phyloP scores from a whole-genome alignment of 1,139 yeast genomes.

The Taiozyma sp. region DNA sequence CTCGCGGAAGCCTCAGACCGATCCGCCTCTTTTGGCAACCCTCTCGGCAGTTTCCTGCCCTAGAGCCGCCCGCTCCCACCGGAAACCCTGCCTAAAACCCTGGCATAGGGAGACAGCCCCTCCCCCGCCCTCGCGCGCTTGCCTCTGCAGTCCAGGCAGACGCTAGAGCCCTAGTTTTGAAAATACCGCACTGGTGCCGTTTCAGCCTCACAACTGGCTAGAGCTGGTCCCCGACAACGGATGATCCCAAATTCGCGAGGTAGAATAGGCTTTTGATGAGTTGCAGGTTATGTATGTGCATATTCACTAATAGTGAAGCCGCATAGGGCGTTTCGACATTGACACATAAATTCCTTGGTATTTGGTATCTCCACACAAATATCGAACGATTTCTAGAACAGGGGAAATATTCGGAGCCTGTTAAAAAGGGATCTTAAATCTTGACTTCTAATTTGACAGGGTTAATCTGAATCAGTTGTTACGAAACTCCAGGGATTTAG shows the following conservation, averaged over 20 bases:
- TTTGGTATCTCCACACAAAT: background rate
- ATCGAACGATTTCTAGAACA: background rate
- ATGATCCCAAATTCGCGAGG: background rate
- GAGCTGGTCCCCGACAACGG: background rate
- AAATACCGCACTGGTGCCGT: background rate
- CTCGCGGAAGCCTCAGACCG: background rate
- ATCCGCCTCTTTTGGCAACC: background rate
- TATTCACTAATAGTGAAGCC: background rate
- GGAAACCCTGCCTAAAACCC: background rate
- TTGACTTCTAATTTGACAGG: background rate
- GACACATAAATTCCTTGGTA: background rate
- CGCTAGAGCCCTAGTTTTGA: background rate
- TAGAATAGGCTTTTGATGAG: background rate
- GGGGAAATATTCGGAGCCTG: background rate
- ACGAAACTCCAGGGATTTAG: background rate
- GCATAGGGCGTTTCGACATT: background rate
- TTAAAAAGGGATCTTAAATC: background rate
- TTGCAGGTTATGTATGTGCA: background rate
- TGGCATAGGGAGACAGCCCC: background rate
- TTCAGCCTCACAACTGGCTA: background rate
- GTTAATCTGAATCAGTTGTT: background rate
- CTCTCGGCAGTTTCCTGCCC: background rate
- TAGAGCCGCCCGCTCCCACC: background rate
- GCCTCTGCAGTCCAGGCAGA: background rate
- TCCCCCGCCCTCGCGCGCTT: background rate